These are phyloP conservation scores for Aaosphaeria pasadenensis DNA, from an alignment of 2,329 filamentous ascomycete genomes.

Conservation along the genomic window DNA sequence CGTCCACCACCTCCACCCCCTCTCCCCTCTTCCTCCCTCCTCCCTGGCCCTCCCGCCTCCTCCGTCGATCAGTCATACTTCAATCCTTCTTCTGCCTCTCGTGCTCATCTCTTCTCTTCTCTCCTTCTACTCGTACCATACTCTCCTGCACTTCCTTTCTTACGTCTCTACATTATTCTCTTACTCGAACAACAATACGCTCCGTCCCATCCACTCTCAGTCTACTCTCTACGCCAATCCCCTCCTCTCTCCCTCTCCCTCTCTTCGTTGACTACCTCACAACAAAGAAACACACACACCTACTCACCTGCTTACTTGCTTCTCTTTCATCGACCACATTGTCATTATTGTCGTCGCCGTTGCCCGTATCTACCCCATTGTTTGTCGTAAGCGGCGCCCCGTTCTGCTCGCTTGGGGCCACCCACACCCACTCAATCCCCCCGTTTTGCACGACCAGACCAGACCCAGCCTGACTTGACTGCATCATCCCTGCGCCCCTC, in stretches of 20 bases:
- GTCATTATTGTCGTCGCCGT: too few species aligned
- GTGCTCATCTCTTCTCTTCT: conserved; percentile 1
- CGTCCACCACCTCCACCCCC: too few species aligned
- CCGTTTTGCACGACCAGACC: conserved; percentile 22
- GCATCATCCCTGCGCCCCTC: conserved; percentile 32
- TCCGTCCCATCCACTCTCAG: background rate
- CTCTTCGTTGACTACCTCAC: background rate
- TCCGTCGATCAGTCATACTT: too few species aligned
- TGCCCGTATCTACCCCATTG: background rate
- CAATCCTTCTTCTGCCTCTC: background rate
- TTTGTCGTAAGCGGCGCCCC: background rate
- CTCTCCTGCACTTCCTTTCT: too few species aligned
- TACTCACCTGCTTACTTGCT: background rate
- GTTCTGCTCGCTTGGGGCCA: background rate
- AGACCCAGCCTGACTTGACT: too few species aligned
- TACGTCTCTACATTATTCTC: too few species aligned
- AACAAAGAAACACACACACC: background rate
- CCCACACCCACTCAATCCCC: conserved; percentile 7
- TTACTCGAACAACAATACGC: background rate
- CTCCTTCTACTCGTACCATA: background rate
- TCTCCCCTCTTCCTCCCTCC: too few species aligned
- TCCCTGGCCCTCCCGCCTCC: too few species aligned
- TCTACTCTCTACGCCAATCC: background rate
- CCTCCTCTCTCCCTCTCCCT: background rate
- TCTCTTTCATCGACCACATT: background rate